Conservation (phyloP, 2,329 filamentous ascomycete species). For the Escovopsis sp. region DNA sequence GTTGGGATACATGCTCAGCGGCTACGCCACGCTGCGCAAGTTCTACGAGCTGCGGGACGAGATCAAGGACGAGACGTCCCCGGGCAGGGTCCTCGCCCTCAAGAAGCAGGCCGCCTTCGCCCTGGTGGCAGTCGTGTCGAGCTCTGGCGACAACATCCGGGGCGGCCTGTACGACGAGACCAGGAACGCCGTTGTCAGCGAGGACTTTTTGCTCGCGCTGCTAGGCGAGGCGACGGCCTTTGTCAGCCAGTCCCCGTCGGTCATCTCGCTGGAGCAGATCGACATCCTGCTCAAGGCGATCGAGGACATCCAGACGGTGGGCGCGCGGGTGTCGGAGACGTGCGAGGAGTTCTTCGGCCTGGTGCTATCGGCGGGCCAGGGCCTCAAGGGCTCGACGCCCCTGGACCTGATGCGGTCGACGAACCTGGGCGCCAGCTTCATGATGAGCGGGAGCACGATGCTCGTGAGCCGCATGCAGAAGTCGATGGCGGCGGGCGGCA, state of each 20-base stretch:
- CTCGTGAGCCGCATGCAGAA: constrained; percentile 47
- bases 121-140: constrained; percentile 69
- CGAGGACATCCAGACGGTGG: constrained; percentile 66
- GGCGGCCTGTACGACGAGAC: constrained; percentile 76
- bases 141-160: constrained; percentile 78
- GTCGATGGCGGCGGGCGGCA: constrained; percentile 40
- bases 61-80: constrained; percentile 13
- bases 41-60: constrained; percentile 80
- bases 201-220: constrained; percentile 72
- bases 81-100: constrained; percentile 36
- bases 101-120: constrained; percentile 58
- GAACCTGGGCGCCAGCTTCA: constrained; percentile 40
- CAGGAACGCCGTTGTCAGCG: constrained; percentile 69
- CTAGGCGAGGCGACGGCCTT: constrained; percentile 75
- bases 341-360: constrained; percentile 68
- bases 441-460: constrained; percentile 61
- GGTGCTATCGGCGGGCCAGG: constrained; percentile 56
- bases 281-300: constrained; percentile 61
- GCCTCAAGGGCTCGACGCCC: constrained; percentile 46
- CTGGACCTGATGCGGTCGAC: constrained; percentile 47
- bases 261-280: constrained; percentile 59
- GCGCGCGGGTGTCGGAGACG: constrained; percentile 53
- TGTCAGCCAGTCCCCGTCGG: constrained; percentile 36
- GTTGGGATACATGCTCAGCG: constrained; percentile 72
- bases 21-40: constrained; percentile 78